These are phyloP conservation scores for Perilla frutescens DNA, from an alignment of 257 asterid genomes.

Conservation along the genomic window DNA sequence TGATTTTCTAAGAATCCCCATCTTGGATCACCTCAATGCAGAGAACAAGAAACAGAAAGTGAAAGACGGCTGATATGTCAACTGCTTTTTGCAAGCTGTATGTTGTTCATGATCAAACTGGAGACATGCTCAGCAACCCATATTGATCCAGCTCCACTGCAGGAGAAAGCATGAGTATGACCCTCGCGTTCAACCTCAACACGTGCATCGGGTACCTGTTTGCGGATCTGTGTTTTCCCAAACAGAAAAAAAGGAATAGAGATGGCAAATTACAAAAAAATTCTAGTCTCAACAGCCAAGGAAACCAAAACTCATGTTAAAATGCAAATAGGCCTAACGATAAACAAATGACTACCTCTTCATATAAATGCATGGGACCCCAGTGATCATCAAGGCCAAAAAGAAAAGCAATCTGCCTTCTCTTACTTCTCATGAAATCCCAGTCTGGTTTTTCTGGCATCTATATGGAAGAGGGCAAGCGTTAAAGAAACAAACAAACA, in stretches of 20 bases:
- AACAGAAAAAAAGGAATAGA: slow-evolving; percentile 2
- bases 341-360: slow-evolving; percentile 63
- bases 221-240: slow-evolving; percentile 52
- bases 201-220: slow-evolving; percentile 54
- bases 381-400: slow-evolving; percentile 91
- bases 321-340: background rate
- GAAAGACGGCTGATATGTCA: background rate
- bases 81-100: slow-evolving; percentile 19
- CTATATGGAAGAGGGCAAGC: slow-evolving; percentile 40
- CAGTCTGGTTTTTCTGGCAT: slow-evolving; percentile 71
- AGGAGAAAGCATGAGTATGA: slow-evolving; percentile 83
- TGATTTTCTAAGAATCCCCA: no score
- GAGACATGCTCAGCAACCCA: slow-evolving; percentile 81
- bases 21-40: no score
- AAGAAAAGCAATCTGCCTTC: slow-evolving; percentile 66
- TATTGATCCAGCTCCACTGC: slow-evolving; percentile 72
- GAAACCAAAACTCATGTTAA: slow-evolving; percentile 3
- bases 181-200: slow-evolving; percentile 65
- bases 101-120: slow-evolving; percentile 49
- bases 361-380: slow-evolving; percentile 82
- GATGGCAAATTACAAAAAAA: background rate
- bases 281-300: background rate
- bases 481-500: slow-evolving; percentile 19
- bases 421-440: slow-evolving; percentile 66
- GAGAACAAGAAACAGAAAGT: no score